Base-by-base conservation (phyloP, 371 early-diverging fungal genomes). In the Mortierella sp. region DNA sequence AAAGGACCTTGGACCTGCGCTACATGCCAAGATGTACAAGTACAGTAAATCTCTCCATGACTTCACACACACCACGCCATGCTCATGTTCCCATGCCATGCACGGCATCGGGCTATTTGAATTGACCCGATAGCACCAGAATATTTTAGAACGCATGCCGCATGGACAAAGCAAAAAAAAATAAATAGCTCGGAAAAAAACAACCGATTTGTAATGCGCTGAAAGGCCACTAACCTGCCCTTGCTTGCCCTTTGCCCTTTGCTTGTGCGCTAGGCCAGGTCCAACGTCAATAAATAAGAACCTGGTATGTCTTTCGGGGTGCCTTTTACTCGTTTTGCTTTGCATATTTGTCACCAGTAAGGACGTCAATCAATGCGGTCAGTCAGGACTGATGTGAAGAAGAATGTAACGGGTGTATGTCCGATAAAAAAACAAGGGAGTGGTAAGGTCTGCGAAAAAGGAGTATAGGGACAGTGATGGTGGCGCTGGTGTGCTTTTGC, bases 121-220 rank as follows among this genome's bases (percentile, higher is more conserved):
- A 27, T 58, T 58, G 60, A 58, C 29, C 60, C 29, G 60, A 27
- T 0, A 29, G 60, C 29, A 58, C n/a, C 10, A n/a, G 27, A 55
- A 55, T 58, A 55, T 58, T 58, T 29, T 56, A 1, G 24, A 3
- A 8, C 12, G 56, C 27, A 56, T 56, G 27, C 58, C 49, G 18
- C 49, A 49, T 12, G 51, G 21, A 5, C 10, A 58, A 56, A 29
- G 11, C 27, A 58, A n/a, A 10, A 3, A 16, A 58, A 14, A 58
- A 29, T 14, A 58, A 58, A 58, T 58, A 58, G 12, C 60, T 58
- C 60, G 60, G 60, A 58, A 58, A 58, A 56, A 58, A 58, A 41
- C 7, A 41, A 58, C 29, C 32, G 14, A 58, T 55, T 55, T 55
- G 56, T 55, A 58, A 58, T 29, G 60, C 4, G 60, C 29, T 29